These are phyloP conservation scores for Amoeboaphelidium occidentale DNA, from an alignment of 371 early-diverging fungal species.

Conservation along the genomic window DNA sequence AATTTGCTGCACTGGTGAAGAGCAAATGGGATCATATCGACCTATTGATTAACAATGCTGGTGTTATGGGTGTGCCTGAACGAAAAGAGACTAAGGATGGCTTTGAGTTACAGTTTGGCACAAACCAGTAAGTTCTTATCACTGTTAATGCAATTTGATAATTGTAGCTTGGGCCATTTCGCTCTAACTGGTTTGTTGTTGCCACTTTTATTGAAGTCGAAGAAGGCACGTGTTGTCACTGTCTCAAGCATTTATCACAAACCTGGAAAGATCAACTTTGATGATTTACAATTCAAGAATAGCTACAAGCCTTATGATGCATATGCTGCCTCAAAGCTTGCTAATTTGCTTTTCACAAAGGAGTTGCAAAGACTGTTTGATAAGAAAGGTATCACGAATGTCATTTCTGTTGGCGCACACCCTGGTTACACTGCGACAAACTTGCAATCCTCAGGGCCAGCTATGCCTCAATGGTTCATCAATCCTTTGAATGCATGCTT, in stretches of 20 bases:
- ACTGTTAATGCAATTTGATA: slow-evolving; percentile 9
- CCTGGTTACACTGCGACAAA: slow-evolving; percentile 37
- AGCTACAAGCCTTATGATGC: slow-evolving; percentile 14
- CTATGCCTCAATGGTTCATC: too few species aligned
- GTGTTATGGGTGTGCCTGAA: slow-evolving; percentile 1
- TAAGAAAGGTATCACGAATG: slow-evolving; percentile 8
- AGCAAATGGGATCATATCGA: background rate
- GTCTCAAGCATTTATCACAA: slow-evolving; percentile 18
- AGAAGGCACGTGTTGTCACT: slow-evolving; percentile 20
- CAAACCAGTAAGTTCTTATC: background rate
- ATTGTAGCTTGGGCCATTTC: slow-evolving; percentile 14
- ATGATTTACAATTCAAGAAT: slow-evolving; percentile 8
- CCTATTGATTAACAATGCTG: slow-evolving; percentile 4
- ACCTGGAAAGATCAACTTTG: slow-evolving; percentile 19
- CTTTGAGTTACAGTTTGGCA: slow-evolving; percentile 3
- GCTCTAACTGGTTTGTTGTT: slow-evolving; percentile 20
- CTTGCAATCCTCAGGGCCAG: slow-evolving; percentile 5
- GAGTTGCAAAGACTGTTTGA: slow-evolving; percentile 20
- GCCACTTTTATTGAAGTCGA: slow-evolving; percentile 20
- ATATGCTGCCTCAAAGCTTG: slow-evolving; percentile 32
- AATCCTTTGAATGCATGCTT: too few species aligned
- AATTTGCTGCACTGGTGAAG: slow-evolving; percentile 14
- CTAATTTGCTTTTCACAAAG: slow-evolving; percentile 32
- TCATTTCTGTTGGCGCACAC: slow-evolving; percentile 33
- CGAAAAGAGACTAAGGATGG: slow-evolving; percentile 2